Evolutionary conservation across 192 early-diverging fungal species (phyloP), one percentile per base, ranked within the genome.

Genomic region (Coemansia sp.): DNA sequence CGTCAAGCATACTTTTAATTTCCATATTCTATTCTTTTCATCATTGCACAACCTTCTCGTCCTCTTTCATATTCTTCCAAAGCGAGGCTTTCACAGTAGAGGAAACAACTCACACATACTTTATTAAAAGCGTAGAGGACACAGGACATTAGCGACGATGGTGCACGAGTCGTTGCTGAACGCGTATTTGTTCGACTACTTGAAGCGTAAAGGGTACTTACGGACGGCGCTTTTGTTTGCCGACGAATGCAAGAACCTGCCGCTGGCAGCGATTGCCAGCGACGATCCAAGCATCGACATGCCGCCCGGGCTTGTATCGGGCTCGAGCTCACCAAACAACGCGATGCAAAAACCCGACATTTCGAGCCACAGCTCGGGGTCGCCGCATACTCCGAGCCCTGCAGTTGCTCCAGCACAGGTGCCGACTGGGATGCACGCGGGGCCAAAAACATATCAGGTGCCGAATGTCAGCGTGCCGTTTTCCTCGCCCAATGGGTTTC

Each of bases 101-200:
- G 51, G 5, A 26, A 42, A 53, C 23, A 25, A 21, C 22, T 14
- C 51, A 4, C 9, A 17, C 51, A 53, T 44, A 10, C 11, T 44
- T 19, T 3, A 44, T n/a, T 15, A 38, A 23, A 44, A 21, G 42
- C 14, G 57, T 44, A 17, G 20, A 46, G 9, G 36, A 25, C 23
- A 25, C 3, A 11, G 1, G 9, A 42, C 1, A 42, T 1, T 42
- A 38, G 6, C 19, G 9, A 59, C 50, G 59, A 72, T 72, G 71
- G 59, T 64, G 34, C 71, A 75, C 66, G 65, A 69, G 15, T 9
- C 64, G 37, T 34, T 73, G 11, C 49, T 81, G 40, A 75, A 74
- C 66, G 72, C 72, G 17, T 81, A 81, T 47, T 50, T 81, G 26
- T 75, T 72, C 31, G 78, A 81, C 50, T 81, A 56, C 57, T 52